These are phyloP conservation scores for Hypoxylon sp. DNA, from an alignment of 2,329 filamentous ascomycete genomes.

Conservation along the genomic window DNA sequence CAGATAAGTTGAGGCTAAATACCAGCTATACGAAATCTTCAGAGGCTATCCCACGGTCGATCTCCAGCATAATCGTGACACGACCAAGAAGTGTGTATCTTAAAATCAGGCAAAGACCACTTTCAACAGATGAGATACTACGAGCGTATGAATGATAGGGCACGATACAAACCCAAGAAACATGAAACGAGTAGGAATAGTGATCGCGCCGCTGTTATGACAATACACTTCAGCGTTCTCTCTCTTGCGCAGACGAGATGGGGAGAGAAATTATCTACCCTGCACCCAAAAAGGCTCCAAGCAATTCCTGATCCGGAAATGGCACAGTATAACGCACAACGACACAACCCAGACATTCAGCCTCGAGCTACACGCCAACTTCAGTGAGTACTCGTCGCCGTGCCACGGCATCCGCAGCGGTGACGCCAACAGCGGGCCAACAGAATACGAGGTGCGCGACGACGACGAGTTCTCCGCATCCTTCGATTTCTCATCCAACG, in stretches of 20 bases:
- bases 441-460: slow-evolving; percentile 10
- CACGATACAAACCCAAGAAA: not conserved
- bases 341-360: slow-evolving; percentile 23
- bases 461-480: not conserved
- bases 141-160: not conserved
- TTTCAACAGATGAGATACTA: not conserved
- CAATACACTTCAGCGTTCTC: not conserved
- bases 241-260: not conserved
- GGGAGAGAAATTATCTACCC: slow-evolving; percentile 6
- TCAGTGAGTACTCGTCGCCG: slow-evolving; percentile 29
- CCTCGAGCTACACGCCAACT: slow-evolving; percentile 24
- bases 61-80: not conserved
- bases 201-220: slow-evolving; percentile 12
- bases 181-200: slow-evolving; percentile 4
- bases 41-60: not conserved
- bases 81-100: not conserved
- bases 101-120: not conserved
- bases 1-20: slow-evolving; percentile 32
- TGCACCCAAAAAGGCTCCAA: slow-evolving; percentile 17
- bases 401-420: slow-evolving; percentile 22
- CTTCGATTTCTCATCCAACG: slow-evolving; percentile 36
- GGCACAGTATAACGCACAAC: slow-evolving; percentile 21
- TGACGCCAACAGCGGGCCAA: slow-evolving; percentile 25
- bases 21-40: not conserved
- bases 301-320: slow-evolving; percentile 28